A percentile compares a stretch with the other conserved stretches of the same genome.
phyloP scores from a whole-genome alignment of 257 asterid genomes.

The Striga asiatica region DNA sequence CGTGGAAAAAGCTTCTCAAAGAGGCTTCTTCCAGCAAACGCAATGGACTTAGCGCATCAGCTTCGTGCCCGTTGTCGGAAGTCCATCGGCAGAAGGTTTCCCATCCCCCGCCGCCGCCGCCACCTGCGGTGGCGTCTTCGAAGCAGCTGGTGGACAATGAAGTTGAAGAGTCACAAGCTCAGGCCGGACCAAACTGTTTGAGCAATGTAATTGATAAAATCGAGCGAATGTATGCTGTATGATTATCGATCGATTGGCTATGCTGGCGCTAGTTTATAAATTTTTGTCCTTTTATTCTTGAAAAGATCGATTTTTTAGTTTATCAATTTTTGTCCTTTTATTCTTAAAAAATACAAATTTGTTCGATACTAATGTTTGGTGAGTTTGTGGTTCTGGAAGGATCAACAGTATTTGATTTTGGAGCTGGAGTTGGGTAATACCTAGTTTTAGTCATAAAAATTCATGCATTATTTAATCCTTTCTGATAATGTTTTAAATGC shows the following conservation, averaged over 20 bases:
- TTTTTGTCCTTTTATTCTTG: not conserved
- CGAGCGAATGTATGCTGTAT: slow-evolving; percentile 96
- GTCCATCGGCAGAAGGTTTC: slow-evolving; percentile 26
- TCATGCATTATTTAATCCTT: too few relatives aligned
- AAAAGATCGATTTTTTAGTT: not conserved
- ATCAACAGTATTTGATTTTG: too few relatives aligned
- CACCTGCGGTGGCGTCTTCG: slow-evolving; percentile 26
- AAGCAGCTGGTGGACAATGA: slow-evolving; percentile 40
- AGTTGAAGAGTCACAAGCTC: slow-evolving; percentile 32
- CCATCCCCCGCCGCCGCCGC: slow-evolving; percentile 25
- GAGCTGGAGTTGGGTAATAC: too few relatives aligned
- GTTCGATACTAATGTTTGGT: not conserved
- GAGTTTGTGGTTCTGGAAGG: slow-evolving; percentile 5
- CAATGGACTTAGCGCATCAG: slow-evolving; percentile 22
- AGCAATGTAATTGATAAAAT: slow-evolving; percentile 82
- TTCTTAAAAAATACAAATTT: not conserved
- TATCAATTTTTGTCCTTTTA: not conserved
- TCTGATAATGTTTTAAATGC: too few relatives aligned
- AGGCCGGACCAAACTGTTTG: slow-evolving; percentile 63
- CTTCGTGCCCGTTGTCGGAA: slow-evolving; percentile 16
- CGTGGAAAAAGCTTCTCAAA: slow-evolving; percentile 89
- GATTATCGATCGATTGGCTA: slow-evolving; percentile 13
- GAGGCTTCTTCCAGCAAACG: slow-evolving; percentile 42
- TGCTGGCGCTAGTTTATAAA: not conserved
- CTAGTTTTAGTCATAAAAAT: too few relatives aligned